A percentile compares a stretch with the other conserved stretches of the same genome.
Evolutionary conservation across 768 basidiomycete species (phyloP).

Genomic region (Sporobolomyces phaffii): DNA sequence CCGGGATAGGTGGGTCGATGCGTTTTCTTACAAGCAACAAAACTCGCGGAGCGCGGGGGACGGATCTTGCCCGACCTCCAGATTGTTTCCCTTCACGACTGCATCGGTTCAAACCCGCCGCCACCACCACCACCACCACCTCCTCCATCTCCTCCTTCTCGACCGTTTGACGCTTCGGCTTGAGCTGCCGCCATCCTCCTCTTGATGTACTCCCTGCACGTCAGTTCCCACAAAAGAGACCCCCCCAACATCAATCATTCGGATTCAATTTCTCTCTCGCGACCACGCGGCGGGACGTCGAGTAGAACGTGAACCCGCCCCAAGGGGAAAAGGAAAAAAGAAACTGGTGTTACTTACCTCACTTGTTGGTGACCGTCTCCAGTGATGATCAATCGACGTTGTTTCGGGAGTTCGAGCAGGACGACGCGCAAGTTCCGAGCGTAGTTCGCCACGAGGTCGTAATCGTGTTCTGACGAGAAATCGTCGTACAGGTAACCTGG

Average conservation of each 20-base stretch:
- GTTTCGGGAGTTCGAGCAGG: slow-evolving; percentile 65
- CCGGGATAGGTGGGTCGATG: background rate
- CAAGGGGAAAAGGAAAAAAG: background rate
- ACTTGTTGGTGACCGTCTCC: slow-evolving; percentile 43
- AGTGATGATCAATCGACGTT: slow-evolving; percentile 69
- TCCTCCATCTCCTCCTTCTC: no score
- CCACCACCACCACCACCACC: no score
- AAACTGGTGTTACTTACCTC: slow-evolving; percentile 21
- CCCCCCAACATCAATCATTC: no score
- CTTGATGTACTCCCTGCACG: slow-evolving; percentile 40
- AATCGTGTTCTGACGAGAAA: slow-evolving; percentile 80
- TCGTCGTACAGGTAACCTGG: slow-evolving; percentile 80
- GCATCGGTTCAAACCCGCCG: no score
- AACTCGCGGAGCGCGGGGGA: no score
- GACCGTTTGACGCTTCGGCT: slow-evolving; percentile 2
- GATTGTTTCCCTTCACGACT: no score
- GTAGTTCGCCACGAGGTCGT: slow-evolving; percentile 76
- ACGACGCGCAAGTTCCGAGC: slow-evolving; percentile 75
- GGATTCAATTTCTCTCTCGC: background rate
- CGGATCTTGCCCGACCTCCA: no score
- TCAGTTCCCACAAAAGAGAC: background rate
- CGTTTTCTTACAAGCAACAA: slow-evolving; percentile 6
- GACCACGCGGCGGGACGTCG: no score
- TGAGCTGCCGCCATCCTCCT: slow-evolving; percentile 36
- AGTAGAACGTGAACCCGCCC: background rate